Evolutionary conservation across 805 yeast species (phyloP), one percentile per base, ranked within the genome.

Genomic region (Lachancea cidri): DNA sequence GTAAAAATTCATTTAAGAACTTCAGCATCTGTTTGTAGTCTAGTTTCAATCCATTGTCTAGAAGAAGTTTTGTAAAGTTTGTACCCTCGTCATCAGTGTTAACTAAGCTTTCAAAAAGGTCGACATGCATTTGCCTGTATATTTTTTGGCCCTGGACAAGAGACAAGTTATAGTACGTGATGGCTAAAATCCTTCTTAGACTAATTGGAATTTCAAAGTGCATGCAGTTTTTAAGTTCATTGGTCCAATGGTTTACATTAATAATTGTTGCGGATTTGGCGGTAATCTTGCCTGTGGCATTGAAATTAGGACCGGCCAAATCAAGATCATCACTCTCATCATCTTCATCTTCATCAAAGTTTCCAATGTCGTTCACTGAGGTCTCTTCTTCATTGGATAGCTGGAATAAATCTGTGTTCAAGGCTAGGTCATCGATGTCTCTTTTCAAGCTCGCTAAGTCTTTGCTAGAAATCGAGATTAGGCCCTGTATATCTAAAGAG

Each of bases 191-290:
- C 17, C 79, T 70, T 40, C 88, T 73, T 35, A 81, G 62, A 1
- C 69, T 49, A 9, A 86, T 52, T 0, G 98, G 97, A 66, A 91
- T 72, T 39, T 83, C 83, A 53, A 83, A 79, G 51, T 75, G 76
- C 40, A 87, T 60, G 76, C 96, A 83, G 31, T 83, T 81, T 38
- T 77, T 74, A 47, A 91, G 70, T 58, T 88, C 97, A 40, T 83
- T 80, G 0, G 96, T 83, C 95, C 96, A 89, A 44, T 83, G 85
- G 39, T 81, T 73, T 5, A 87, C 82, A 34, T 81, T 74, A 5
- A 84, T 79, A 5, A 86, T 81, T 0, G 93, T 77, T 0, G 93
- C 83, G 1, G 86, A 77, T 49, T 74, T 72, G 2, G 83, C 77
- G 1, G 81, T 71, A 7, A 78, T 72, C 48, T 79, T 80, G 44